Evolutionary conservation across 2,329 filamentous ascomycete species (phyloP).

Genomic region (Periconia sp.): DNA sequence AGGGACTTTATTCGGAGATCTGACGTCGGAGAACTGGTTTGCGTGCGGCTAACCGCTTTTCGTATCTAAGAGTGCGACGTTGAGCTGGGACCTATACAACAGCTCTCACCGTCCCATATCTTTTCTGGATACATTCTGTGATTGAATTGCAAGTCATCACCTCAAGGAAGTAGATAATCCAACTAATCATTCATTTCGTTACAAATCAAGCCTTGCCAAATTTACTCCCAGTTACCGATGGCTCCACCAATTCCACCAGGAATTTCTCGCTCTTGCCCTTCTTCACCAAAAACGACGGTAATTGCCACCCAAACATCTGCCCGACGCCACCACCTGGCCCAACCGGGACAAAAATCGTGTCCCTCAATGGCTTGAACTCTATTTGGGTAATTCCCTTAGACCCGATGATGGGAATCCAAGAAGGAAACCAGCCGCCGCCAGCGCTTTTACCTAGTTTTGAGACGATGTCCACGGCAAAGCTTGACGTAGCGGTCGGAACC

Average conservation of each 20-base stretch:
- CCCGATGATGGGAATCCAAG: constrained; percentile 8
- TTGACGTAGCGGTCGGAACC: constrained; percentile 12
- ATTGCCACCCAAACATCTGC: constrained; percentile 37
- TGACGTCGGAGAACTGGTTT: no score
- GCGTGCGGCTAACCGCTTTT: no score
- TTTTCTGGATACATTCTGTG: no score
- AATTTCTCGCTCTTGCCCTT: constrained; percentile 22
- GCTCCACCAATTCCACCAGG: constrained; percentile 12
- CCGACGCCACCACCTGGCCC: constrained; percentile 19
- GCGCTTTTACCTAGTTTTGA: not conserved
- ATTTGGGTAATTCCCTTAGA: constrained; percentile 4
- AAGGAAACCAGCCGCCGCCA: constrained; percentile 9
- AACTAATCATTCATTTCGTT: no score
- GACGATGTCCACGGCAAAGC: constrained; percentile 14
- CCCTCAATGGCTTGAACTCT: constrained; percentile 29
- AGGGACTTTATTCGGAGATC: no score
- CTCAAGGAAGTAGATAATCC: not conserved
- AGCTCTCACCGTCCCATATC: no score
- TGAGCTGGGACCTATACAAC: no score
- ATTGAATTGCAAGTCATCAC: no score
- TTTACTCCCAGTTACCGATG: constrained; percentile 14
- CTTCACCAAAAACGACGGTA: constrained; percentile 17
- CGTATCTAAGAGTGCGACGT: no score
- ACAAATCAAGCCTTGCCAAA: constrained; percentile 2
- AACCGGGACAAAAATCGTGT: constrained; percentile 23